A percentile compares a stretch with the other conserved stretches of the same genome.
phyloP scores from a whole-genome alignment of 1,284 basidiomycete species.

The Tylopilus sp. region DNA sequence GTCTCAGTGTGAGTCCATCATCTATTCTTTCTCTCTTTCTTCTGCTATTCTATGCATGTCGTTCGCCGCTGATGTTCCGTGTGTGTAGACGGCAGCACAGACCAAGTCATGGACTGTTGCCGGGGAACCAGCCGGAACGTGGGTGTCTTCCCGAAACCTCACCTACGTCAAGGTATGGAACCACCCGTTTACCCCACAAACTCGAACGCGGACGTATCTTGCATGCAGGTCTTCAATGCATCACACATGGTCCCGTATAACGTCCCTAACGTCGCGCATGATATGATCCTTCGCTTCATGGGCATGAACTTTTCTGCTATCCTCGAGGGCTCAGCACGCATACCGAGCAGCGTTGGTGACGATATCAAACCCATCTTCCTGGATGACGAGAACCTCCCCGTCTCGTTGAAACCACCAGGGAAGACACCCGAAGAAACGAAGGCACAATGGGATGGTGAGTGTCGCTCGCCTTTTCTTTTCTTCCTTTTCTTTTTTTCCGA shows the following conservation, averaged over 20 bases:
- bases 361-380: slow-evolving; percentile 58
- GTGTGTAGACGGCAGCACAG: slow-evolving; percentile 56
- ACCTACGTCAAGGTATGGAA: slow-evolving; percentile 82
- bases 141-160: slow-evolving; percentile 85
- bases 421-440: slow-evolving; percentile 65
- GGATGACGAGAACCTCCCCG: slow-evolving; percentile 39
- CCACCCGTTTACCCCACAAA: background rate
- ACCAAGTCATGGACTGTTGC: slow-evolving; percentile 81
- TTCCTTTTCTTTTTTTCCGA: background rate
- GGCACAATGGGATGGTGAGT: slow-evolving; percentile 80
- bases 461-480: background rate
- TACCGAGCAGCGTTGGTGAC: slow-evolving; percentile 74
- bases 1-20: slow-evolving; percentile 67
- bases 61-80: slow-evolving; percentile 2
- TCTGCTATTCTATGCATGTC: background rate
- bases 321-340: slow-evolving; percentile 66
- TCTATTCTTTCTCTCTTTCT: background rate
- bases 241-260: slow-evolving; percentile 97
- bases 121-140: slow-evolving; percentile 78
- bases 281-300: slow-evolving; percentile 98
- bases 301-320: slow-evolving; percentile 81
- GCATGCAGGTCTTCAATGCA: slow-evolving; percentile 71
- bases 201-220: background rate
- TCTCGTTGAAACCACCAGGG: slow-evolving; percentile 36
- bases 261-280: slow-evolving; percentile 83